phyloP scores from a whole-genome alignment of 805 yeast species.

The Trichomonascus vanleenenianus region DNA sequence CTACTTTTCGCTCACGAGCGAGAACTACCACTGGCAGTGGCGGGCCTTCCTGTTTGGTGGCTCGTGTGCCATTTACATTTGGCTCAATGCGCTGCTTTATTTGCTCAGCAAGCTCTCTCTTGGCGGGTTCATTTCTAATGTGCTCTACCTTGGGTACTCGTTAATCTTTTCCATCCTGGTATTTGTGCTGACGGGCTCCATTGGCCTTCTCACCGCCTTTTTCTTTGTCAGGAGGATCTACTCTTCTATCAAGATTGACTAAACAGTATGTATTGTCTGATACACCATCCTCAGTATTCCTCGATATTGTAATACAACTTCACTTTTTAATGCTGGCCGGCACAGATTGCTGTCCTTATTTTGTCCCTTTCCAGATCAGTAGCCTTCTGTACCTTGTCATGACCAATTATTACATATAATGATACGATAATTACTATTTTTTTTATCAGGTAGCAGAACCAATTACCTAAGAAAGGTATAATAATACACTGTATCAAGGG shows the following conservation, averaged over 20 bases:
- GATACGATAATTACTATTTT: no score
- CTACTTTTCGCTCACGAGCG: conserved; percentile 79
- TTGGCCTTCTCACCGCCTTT: conserved; percentile 73
- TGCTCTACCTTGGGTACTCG: conserved; percentile 79
- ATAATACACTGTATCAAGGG: no score
- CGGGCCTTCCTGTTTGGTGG: conserved; percentile 80
- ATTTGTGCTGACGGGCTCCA: conserved; percentile 79
- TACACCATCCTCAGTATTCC: no score
- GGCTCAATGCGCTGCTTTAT: conserved; percentile 67
- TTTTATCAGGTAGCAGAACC: no score
- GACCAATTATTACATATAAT: no score
- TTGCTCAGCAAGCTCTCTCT: conserved; percentile 45
- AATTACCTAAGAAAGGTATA: no score
- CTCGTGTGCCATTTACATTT: conserved; percentile 79
- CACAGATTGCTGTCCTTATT: no score
- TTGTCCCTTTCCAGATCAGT: no score
- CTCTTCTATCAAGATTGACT: conserved; percentile 80
- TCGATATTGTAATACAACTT: no score
- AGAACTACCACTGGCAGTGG: conserved; percentile 98
- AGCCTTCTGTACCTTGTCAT: no score
- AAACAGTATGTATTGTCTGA: no score
- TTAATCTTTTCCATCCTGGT: conserved; percentile 57
- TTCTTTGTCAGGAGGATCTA: conserved; percentile 73
- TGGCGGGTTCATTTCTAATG: conserved; percentile 67
- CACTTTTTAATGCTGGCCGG: no score